Evolutionary conservation across 2,329 filamentous ascomycete genomes (phyloP), one percentile per base, ranked within the genome.

Genomic region (Neonectria punicea): DNA sequence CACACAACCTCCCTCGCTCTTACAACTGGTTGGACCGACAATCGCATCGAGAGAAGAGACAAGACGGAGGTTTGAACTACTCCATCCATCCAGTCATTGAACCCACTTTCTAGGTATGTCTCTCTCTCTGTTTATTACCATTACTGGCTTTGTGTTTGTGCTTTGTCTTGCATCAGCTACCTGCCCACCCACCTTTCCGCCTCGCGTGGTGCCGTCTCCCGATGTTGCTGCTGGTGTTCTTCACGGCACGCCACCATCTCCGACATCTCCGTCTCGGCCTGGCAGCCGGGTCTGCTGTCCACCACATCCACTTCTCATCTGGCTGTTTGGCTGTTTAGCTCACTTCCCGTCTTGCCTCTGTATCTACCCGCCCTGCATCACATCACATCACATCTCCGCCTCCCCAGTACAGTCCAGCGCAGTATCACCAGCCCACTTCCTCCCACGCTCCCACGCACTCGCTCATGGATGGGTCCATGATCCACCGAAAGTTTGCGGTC

Each of bases 401-500:
- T 44, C 51, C 20, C 22, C 20, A 47, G 34, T 51, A 36, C 34
- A 16, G 13, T 18, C n/a, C 36, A 25, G 32, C 11, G 5, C 25
- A 13, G 34, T 39, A 32, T n/a, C 50, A 60, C 59, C 43, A 61
- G 43, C 51, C 58, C 51, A 50, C 51, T 50, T 41, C 16, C 49
- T 47, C 57, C 49, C 57, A 59, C 57, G 47, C 49, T 47, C 57
- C 49, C 57, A 59, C 57, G 47, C 49, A 34, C 57, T 51, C 57
- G 25, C 25, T 25, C 25, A 25, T 25, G 25, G 25, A 43, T 49
- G 25, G 59, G 34, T 61, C 58, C 58, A 61, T 50, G 49, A 22
- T 51, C 49, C 30, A 34, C 30, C 49, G 22, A 51, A 20, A 20
- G 30, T 7, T 39, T 51, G 49, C 30, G n/a, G 49, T 34, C 49